phyloP scores from a whole-genome alignment of 805 yeast genomes.

The Starmera dryadoides region DNA sequence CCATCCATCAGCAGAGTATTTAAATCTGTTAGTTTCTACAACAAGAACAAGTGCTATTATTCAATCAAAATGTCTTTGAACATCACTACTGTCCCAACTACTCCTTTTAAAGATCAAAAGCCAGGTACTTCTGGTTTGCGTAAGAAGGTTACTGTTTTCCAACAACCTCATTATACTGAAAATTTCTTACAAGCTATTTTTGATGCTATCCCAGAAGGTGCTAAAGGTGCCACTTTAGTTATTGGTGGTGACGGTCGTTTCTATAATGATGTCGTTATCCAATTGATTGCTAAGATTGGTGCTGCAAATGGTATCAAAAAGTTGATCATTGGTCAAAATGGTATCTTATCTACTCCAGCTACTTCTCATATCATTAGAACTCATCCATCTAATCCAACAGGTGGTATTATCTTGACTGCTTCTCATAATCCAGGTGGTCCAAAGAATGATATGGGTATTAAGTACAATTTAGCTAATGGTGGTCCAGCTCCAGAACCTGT shows the following conservation, averaged over 20 bases:
- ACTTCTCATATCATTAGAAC: constrained; percentile 89
- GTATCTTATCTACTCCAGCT: constrained; percentile 91
- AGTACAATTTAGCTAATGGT: constrained; percentile 90
- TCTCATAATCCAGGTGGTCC: constrained; percentile 99
- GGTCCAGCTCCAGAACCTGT: constrained; percentile 98
- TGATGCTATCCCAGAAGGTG: constrained; percentile 87
- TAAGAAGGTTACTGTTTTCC: constrained; percentile 82
- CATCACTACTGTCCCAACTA: constrained; percentile 43
- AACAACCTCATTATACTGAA: constrained; percentile 75
- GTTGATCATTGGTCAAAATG: constrained; percentile 80
- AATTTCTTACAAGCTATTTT: constrained; percentile 87
- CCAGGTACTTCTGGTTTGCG: constrained; percentile 98
- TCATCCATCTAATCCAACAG: constrained; percentile 52
- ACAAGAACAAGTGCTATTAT: too few relatives aligned
- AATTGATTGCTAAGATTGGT: constrained; percentile 72
- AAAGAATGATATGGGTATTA: constrained; percentile 84
- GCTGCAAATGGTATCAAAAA: constrained; percentile 90
- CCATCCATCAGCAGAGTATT: background rate
- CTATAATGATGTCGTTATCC: constrained; percentile 77
- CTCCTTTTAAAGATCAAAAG: constrained; percentile 82
- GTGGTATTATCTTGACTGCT: constrained; percentile 94
- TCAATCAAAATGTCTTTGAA: constrained; percentile 6
- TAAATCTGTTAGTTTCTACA: background rate
- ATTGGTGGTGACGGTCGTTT: constrained; percentile 97
- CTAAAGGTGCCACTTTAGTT: constrained; percentile 64